Evolutionary conservation across 2,329 filamentous ascomycete genomes (phyloP).

Genomic region (Ophiostoma triangulosporum): DNA sequence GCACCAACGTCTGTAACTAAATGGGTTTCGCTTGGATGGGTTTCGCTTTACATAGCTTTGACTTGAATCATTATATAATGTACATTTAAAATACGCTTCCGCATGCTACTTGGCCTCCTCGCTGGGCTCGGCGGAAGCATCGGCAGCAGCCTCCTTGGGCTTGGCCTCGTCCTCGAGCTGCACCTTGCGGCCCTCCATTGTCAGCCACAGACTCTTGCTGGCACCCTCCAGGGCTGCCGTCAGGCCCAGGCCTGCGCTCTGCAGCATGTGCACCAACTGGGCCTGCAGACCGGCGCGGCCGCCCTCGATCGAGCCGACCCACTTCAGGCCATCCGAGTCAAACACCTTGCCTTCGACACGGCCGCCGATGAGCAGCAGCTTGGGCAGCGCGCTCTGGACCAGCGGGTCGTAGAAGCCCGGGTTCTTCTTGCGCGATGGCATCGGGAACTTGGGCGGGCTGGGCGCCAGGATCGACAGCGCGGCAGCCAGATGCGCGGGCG

Average conservation of each 20-base stretch:
- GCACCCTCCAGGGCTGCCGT: constrained; percentile 69
- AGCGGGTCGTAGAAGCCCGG: constrained; percentile 69
- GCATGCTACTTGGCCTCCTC: background rate
- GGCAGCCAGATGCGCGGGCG: constrained; percentile 69
- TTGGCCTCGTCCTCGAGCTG: constrained; percentile 62
- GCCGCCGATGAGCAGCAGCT: constrained; percentile 75
- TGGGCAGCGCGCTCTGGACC: constrained; percentile 72
- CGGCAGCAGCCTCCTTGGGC: background rate
- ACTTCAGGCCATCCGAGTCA: constrained; percentile 54
- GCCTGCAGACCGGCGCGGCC: constrained; percentile 68
- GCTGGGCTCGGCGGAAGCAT: constrained; percentile 8
- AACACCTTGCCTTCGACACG: constrained; percentile 77
- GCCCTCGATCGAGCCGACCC: constrained; percentile 62
- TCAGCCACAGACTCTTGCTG: constrained; percentile 71
- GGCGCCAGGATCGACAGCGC: constrained; percentile 69
- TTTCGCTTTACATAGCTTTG: background rate
- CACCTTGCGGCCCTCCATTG: constrained; percentile 67
- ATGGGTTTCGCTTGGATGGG: background rate
- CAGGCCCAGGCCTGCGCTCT: constrained; percentile 64
- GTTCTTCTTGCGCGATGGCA: constrained; percentile 60
- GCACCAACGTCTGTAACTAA: background rate
- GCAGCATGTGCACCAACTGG: constrained; percentile 69
- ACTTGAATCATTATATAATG: background rate
- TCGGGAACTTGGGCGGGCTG: constrained; percentile 56
- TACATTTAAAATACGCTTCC: background rate